Conservation (phyloP, 768 basidiomycete species). For the Pleurotus giganteus region DNA sequence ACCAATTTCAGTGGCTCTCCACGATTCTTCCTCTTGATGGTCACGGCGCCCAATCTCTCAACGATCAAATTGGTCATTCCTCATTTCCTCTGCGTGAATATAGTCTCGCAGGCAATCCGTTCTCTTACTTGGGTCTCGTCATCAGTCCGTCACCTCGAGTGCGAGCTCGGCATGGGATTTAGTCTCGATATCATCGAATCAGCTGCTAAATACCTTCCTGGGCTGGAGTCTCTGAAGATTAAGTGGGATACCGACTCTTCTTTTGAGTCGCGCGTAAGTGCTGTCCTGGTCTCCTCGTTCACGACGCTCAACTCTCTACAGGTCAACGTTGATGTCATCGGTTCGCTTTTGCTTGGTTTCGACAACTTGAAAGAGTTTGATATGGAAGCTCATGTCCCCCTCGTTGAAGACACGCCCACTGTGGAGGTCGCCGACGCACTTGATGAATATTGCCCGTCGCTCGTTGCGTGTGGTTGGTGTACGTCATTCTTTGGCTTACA, state of each 20-base stretch:
- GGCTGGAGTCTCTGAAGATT: background rate
- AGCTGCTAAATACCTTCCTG: background rate
- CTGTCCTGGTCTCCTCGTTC: background rate
- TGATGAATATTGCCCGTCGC: background rate
- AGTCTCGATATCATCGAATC: background rate
- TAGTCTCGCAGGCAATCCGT: background rate
- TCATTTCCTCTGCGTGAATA: background rate
- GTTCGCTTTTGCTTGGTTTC: background rate
- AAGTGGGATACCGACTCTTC: background rate
- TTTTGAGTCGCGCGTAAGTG: background rate
- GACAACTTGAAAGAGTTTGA: background rate
- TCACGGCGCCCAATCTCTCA: background rate
- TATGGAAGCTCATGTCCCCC: background rate
- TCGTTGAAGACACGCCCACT: background rate
- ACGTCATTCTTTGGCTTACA: background rate
- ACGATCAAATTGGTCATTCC: background rate
- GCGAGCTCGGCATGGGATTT: background rate
- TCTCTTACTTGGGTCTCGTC: background rate
- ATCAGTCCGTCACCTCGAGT: background rate
- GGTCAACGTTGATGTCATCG: background rate
- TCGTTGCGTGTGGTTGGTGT: background rate
- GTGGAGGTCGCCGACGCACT: background rate
- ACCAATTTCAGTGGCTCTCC: background rate
- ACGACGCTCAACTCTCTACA: background rate
- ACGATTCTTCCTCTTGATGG: background rate